These are phyloP conservation scores for Fusarium tupiense DNA, from an alignment of 2,329 filamentous ascomycete species.

Conservation along the genomic window DNA sequence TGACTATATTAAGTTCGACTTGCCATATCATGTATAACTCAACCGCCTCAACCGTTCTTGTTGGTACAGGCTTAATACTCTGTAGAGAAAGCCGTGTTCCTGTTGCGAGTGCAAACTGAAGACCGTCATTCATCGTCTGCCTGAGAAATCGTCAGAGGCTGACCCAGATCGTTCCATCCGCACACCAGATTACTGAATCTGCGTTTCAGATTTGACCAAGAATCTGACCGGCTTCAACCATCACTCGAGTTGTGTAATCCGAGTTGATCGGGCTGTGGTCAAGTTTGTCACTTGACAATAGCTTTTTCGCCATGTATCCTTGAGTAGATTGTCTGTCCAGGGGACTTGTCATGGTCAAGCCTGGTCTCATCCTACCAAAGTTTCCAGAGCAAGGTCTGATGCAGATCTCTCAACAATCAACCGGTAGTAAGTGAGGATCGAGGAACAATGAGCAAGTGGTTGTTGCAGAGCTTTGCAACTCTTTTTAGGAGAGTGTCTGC, in stretches of 20 bases:
- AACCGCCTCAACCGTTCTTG: constrained; percentile 2
- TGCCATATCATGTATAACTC: background rate
- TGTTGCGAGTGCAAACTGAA: background rate
- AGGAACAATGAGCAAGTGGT: background rate
- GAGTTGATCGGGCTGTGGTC: background rate
- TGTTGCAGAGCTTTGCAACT: background rate
- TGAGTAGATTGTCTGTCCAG: background rate
- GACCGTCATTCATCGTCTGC: background rate
- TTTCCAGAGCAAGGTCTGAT: background rate
- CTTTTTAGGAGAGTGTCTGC: background rate
- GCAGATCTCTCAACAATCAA: background rate
- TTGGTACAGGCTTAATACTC: background rate
- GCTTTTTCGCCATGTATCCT: background rate
- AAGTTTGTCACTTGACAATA: background rate
- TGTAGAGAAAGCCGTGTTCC: background rate
- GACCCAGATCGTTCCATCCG: background rate
- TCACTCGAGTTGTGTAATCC: background rate
- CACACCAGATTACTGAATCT: background rate
- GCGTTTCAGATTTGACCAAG: background rate
- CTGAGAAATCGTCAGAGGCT: background rate
- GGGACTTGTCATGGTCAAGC: background rate
- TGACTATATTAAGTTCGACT: background rate
- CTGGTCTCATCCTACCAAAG: background rate
- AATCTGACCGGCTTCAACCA: background rate
- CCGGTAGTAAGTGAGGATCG: background rate